Evolutionary conservation across 2,329 filamentous ascomycete species (phyloP).

Genomic region (Ophiostoma triangulosporum): DNA sequence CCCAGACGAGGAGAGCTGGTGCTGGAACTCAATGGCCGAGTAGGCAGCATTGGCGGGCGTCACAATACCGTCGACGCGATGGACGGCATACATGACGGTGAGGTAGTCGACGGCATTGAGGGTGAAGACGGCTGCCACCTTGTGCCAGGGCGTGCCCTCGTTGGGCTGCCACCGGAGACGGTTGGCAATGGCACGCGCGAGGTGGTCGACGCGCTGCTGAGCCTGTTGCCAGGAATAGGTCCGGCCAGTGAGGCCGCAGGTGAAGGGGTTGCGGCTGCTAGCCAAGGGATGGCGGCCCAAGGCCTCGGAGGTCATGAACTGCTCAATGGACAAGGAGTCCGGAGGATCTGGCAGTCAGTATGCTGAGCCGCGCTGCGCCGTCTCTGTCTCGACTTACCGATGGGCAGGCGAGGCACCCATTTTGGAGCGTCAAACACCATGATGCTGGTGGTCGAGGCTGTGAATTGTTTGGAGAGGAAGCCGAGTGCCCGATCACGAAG

Average conservation of each 20-base stretch:
- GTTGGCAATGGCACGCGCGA: slow-evolving; percentile 40
- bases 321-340: slow-evolving; percentile 58
- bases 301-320: slow-evolving; percentile 64
- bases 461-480: neutral
- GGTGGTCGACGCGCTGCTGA: slow-evolving; percentile 10
- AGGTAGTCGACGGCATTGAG: slow-evolving; percentile 56
- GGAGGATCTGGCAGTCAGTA: slow-evolving; percentile 38
- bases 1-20: slow-evolving; percentile 51
- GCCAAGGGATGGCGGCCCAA: slow-evolving; percentile 52
- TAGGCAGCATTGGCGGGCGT: slow-evolving; percentile 60
- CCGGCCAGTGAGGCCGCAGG: slow-evolving; percentile 16
- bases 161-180: slow-evolving; percentile 60
- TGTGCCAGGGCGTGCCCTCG: slow-evolving; percentile 60
- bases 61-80: slow-evolving; percentile 45
- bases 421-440: slow-evolving; percentile 48
- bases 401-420: slow-evolving; percentile 47
- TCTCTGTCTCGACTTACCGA: slow-evolving; percentile 25
- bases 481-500: neutral
- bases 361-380: neutral
- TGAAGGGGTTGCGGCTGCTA: slow-evolving; percentile 30
- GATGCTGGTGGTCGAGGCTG: neutral
- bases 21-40: slow-evolving; percentile 48
- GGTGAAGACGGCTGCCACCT: slow-evolving; percentile 57
- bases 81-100: slow-evolving; percentile 38
- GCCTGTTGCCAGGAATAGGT: slow-evolving; percentile 11